phyloP scores from a whole-genome alignment of 148 eudicot genomes.

The Nepenthes mirabilis region DNA sequence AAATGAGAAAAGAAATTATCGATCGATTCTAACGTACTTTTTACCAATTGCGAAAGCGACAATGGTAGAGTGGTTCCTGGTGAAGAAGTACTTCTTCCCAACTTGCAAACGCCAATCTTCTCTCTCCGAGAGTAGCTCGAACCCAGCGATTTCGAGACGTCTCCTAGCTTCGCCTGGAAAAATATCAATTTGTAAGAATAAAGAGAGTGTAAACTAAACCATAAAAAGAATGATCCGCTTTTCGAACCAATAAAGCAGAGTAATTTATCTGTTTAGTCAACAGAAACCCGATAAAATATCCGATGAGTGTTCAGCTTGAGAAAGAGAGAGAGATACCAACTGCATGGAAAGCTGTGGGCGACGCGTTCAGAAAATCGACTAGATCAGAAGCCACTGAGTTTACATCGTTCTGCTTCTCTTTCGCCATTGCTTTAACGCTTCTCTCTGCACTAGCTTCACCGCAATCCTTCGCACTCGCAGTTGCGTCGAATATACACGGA shows the following conservation, averaged over 20 bases:
- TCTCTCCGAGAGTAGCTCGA: conserved; percentile 65
- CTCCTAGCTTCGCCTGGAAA: conserved; percentile 80
- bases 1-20: no score
- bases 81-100: conserved; percentile 81
- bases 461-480: no score
- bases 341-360: conserved; percentile 73
- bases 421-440: not conserved
- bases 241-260: not conserved
- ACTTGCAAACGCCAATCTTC: conserved; percentile 68
- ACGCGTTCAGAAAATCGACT: conserved; percentile 51
- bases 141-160: conserved; percentile 60
- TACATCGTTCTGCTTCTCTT: conserved; percentile 6
- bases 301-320: not conserved
- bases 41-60: conserved; percentile 93
- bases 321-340: conserved; percentile 31
- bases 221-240: not conserved
- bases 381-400: conserved; percentile 48
- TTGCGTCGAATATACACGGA: no score
- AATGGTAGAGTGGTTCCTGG: conserved; percentile 85
- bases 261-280: not conserved
- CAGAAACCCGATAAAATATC: not conserved
- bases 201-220: not conserved
- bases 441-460: not conserved
- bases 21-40: conserved; percentile 36
- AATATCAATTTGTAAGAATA: not conserved